Conservation (phyloP, 257 asterid species). For the Dorcoceras hygrometricum region DNA sequence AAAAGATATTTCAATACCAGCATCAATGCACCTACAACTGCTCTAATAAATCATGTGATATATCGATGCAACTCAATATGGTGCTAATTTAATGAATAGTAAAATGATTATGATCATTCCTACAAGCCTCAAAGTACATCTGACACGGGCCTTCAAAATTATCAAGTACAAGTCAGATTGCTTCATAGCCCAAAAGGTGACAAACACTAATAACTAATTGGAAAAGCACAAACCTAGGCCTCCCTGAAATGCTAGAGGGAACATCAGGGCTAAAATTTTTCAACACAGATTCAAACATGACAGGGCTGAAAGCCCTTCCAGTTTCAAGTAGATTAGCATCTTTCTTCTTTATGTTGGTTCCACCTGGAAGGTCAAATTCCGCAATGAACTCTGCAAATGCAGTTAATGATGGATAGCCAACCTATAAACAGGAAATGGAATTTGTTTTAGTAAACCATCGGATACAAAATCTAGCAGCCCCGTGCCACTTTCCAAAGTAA, state of each 20-base stretch:
- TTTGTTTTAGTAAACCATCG: not conserved
- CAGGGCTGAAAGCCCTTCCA: slow-evolving; percentile 67
- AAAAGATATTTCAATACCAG: not conserved
- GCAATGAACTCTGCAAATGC: slow-evolving; percentile 71
- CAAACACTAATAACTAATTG: slow-evolving; percentile 10
- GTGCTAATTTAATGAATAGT: not conserved
- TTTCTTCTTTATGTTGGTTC: slow-evolving; percentile 45
- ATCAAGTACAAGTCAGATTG: not conserved
- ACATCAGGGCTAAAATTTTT: slow-evolving; percentile 84
- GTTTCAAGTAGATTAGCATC: slow-evolving; percentile 47
- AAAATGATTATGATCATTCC: slow-evolving; percentile 2
- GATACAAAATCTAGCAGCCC: slow-evolving; percentile 4
- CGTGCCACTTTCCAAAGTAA: not conserved
- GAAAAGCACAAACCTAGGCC: slow-evolving; percentile 63
- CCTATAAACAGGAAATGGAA: slow-evolving; percentile 40
- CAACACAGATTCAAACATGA: slow-evolving; percentile 73
- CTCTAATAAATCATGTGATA: slow-evolving; percentile 7
- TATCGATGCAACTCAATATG: slow-evolving; percentile 17
- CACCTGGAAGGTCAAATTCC: slow-evolving; percentile 59
- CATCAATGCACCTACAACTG: slow-evolving; percentile 15
- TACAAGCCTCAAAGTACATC: not conserved
- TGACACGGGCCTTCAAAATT: not conserved
- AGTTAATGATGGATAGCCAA: slow-evolving; percentile 63
- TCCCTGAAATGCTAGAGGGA: slow-evolving; percentile 47
- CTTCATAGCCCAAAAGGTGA: slow-evolving; percentile 3